A percentile compares a stretch with the other conserved stretches of the same genome.
Conservation (phyloP, 208 protist species). For the Trypanosoma rangeli region DNA sequence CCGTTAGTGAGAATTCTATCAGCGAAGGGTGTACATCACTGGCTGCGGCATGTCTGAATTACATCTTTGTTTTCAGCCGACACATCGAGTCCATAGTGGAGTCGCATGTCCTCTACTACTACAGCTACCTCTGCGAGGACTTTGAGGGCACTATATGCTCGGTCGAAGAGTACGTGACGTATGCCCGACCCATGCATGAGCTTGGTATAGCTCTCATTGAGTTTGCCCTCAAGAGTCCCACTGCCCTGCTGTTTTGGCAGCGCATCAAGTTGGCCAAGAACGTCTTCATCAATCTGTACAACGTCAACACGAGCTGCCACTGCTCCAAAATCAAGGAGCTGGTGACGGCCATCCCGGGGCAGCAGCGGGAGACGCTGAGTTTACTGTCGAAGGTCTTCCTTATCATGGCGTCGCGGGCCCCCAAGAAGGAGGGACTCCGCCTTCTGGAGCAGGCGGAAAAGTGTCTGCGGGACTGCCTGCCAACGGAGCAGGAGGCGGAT, state of each 20-base stretch:
- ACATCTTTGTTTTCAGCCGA: slow-evolving; percentile 79
- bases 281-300: slow-evolving; percentile 67
- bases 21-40: slow-evolving; percentile 73
- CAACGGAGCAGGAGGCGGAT: slow-evolving; percentile 36
- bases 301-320: slow-evolving; percentile 62
- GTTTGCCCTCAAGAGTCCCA: slow-evolving; percentile 78
- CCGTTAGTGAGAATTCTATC: slow-evolving; percentile 82
- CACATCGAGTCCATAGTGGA: slow-evolving; percentile 68
- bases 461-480: slow-evolving; percentile 71
- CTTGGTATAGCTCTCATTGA: slow-evolving; percentile 76
- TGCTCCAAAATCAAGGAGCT: slow-evolving; percentile 61
- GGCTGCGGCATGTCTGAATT: slow-evolving; percentile 78
- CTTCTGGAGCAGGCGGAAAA: slow-evolving; percentile 83
- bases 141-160: slow-evolving; percentile 77
- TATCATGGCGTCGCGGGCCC: slow-evolving; percentile 81
- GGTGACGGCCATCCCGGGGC: slow-evolving; percentile 57
- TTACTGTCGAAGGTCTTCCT: slow-evolving; percentile 77
- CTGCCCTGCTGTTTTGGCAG: slow-evolving; percentile 76
- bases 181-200: slow-evolving; percentile 73
- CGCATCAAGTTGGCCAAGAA: slow-evolving; percentile 80
- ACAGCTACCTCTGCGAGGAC: slow-evolving; percentile 76
- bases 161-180: slow-evolving; percentile 85
- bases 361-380: slow-evolving; percentile 78
- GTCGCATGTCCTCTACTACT: slow-evolving; percentile 83
- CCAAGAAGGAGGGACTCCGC: slow-evolving; percentile 53